phyloP scores from a whole-genome alignment of 2,329 filamentous ascomycete species.

The Colletotrichum lentis region DNA sequence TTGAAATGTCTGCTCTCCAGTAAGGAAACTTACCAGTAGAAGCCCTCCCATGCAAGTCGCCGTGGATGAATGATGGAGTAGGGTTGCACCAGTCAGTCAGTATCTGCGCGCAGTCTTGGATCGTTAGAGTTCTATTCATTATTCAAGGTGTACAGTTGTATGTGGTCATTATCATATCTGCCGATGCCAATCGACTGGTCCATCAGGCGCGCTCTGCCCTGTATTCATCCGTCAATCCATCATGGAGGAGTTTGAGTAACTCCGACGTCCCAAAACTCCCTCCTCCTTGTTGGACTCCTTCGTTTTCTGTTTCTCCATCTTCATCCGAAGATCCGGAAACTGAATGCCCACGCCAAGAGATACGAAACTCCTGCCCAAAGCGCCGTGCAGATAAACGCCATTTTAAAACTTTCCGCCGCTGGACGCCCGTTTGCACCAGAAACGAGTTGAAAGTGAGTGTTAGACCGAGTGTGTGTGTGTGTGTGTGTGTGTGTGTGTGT shows the following conservation, averaged over 20 bases:
- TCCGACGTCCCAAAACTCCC: not conserved
- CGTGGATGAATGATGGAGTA: not conserved
- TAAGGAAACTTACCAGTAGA: too few species aligned
- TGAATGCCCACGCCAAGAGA: conserved; percentile 24
- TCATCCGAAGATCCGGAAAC: conserved; percentile 23
- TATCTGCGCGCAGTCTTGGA: not conserved
- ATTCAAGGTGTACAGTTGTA: not conserved
- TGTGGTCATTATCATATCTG: conserved; percentile 16
- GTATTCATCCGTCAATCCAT: not conserved
- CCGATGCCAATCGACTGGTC: not conserved
- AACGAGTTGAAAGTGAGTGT: not conserved
- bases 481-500: not conserved
- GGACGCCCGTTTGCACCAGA: not conserved
- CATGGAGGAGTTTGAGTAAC: not conserved
- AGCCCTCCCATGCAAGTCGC: not conserved
- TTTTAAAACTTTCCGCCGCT: conserved; percentile 27
- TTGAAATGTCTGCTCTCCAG: not conserved
- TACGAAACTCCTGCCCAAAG: conserved; percentile 33
- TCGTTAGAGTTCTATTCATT: not conserved
- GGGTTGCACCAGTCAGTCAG: not conserved
- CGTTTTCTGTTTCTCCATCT: not conserved
- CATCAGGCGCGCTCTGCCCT: conserved; percentile 7
- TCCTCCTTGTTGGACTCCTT: not conserved
- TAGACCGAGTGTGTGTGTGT: not conserved
- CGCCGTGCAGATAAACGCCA: conserved; percentile 23